Evolutionary conservation across 345 rosid genomes (phyloP), one percentile per base, ranked within the genome.

Genomic region (Abelmoschus esculentus): DNA sequence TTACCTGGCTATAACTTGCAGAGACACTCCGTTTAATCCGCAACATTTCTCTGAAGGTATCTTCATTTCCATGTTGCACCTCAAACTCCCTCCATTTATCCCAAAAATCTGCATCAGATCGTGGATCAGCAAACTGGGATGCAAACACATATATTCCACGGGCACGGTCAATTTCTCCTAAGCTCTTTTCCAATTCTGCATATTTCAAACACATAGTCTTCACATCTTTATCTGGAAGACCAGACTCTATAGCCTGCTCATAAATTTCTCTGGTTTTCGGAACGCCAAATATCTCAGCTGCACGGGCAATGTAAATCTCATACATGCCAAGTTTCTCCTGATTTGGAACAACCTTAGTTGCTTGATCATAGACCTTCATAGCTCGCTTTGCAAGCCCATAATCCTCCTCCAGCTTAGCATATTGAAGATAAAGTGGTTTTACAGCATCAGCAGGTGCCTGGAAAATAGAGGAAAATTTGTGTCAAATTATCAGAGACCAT

Each of bases 341-440:
- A 79, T 87, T 84, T 10, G 99, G 98, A 72, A 95, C 96, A 14
- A 90, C 91, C 70, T 91, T 91, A 19, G 97, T 86, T 50, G 99
- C 98, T 76, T 89, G 90, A 80, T 90, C 92, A 67, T 95, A 95
- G 50, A 95, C 96, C 74, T 87, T 90, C 98, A 95, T 95, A 14
- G 98, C 99, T 75, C 97, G 85, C 80, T 95, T 95, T 50, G 98
- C 98, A 57, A 95, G 79, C 73, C 99, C 99, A 72, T 82, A 89
- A 70, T 95, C 99, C 76, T 91, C 98, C 76, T 95, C 99, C 60
- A 95, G 81, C 82, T 95, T 95, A 28, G 99, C 99, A 78, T 90
- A 95, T 74, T 91, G 97, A 76, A 95, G 99, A 78, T 83, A 91
- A 61, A 91, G 74, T 15, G 96, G 96, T 77, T 91, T 95, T 7